Conservation (phyloP, 305 asterid genomes). For the Plantago lanceolata region DNA sequence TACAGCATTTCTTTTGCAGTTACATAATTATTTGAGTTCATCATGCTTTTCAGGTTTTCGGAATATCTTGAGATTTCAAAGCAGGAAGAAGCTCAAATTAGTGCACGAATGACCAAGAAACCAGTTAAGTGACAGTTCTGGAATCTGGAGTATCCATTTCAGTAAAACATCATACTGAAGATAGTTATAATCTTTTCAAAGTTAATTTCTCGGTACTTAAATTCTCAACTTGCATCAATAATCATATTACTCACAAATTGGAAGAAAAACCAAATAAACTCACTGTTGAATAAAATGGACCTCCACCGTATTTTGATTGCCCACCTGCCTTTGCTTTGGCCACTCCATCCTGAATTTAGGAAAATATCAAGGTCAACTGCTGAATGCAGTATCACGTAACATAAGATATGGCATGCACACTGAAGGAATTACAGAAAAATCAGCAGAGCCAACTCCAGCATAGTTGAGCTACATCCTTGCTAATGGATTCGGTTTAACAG, state of each 20-base stretch:
- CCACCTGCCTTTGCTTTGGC: constrained; percentile 39
- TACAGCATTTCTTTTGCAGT: too few species aligned
- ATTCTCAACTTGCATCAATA: not conserved
- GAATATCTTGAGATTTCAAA: too few species aligned
- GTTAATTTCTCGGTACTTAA: not conserved
- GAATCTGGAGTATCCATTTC: too few species aligned
- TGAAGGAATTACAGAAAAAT: not conserved
- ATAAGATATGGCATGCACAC: not conserved
- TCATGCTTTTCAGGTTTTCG: too few species aligned
- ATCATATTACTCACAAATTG: not conserved
- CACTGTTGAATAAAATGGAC: constrained; percentile 43
- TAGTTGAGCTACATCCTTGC: not conserved
- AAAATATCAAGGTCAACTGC: not conserved
- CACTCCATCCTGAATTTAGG: constrained; percentile 31
- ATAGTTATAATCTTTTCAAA: not conserved
- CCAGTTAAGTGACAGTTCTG: too few species aligned
- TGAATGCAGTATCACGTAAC: not conserved
- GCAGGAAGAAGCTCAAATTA: too few species aligned
- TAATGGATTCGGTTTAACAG: not conserved
- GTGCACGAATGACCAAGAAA: too few species aligned
- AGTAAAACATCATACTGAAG: too few species aligned
- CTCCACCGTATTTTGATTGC: constrained; percentile 39
- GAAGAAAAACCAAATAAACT: constrained; percentile 22
- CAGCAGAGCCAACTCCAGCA: not conserved
- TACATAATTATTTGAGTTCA: too few species aligned